These are phyloP conservation scores for Perkinsus olseni DNA, from an alignment of 169 alveolate species.

Conservation along the genomic window DNA sequence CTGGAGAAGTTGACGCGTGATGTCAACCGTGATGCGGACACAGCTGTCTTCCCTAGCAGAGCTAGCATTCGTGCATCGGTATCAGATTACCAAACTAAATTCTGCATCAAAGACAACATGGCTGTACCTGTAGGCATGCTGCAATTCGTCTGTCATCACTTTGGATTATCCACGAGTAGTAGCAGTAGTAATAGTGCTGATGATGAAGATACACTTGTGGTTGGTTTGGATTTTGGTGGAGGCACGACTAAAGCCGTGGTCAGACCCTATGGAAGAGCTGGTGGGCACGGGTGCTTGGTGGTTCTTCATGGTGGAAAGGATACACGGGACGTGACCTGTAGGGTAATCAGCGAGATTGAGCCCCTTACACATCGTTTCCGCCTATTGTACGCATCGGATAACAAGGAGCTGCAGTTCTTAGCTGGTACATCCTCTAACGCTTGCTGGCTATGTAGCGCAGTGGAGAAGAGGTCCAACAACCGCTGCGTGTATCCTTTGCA, in stretches of 20 bases:
- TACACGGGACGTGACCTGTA: not conserved
- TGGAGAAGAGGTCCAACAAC: not conserved
- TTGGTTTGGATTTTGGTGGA: not conserved
- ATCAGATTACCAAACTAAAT: not conserved
- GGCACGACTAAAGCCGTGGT: not conserved
- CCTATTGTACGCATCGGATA: not conserved
- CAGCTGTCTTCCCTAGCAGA: not conserved
- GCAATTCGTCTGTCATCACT: not conserved
- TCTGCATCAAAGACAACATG: not conserved
- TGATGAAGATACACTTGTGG: not conserved
- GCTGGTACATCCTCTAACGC: not conserved
- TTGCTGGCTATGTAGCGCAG: not conserved
- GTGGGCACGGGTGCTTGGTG: not conserved
- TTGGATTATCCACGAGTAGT: not conserved
- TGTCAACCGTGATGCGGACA: not conserved
- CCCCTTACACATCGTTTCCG: not conserved
- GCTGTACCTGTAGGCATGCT: not conserved
- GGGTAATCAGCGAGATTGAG: not conserved
- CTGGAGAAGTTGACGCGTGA: not conserved
- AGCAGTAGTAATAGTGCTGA: not conserved
- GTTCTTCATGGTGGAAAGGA: not conserved
- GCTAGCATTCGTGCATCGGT: not conserved
- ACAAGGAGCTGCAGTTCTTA: not conserved
- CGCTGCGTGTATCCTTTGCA: not conserved
- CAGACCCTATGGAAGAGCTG: not conserved